A percentile compares a stretch with the other conserved stretches of the same genome.
Evolutionary conservation across 129 eudicot species (phyloP).

Genomic region (Flaveria linearis): DNA sequence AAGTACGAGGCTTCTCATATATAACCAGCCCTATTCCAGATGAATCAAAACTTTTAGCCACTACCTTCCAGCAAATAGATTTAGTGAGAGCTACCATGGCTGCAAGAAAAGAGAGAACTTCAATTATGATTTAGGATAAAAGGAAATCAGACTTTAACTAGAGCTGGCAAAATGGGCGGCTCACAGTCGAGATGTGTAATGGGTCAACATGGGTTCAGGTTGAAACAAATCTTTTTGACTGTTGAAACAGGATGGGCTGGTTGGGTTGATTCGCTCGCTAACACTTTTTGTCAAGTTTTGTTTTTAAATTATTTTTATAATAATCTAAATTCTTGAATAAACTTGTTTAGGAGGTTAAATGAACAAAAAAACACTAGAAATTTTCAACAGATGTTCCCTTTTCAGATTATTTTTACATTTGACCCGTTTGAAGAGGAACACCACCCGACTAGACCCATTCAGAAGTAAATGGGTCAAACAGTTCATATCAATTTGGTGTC

Average conservation of each 20-base stretch:
- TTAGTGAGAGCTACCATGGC: conserved; percentile 84
- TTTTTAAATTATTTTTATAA: neutral
- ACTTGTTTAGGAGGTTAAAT: neutral
- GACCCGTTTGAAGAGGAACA: conserved; percentile 1
- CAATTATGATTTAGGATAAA: neutral
- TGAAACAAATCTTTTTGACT: neutral
- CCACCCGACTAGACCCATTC: neutral
- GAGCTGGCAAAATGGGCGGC: neutral
- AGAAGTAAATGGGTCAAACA: conserved; percentile 4
- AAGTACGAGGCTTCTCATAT: conserved; percentile 82
- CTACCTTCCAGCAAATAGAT: conserved; percentile 91
- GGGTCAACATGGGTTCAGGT: neutral
- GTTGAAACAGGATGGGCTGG: neutral
- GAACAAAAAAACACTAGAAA: neutral
- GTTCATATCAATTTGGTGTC: neutral
- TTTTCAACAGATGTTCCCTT: conserved; percentile 8
- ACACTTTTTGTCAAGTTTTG: neutral
- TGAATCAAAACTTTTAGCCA: conserved; percentile 60
- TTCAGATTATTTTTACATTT: neutral
- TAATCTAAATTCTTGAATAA: neutral
- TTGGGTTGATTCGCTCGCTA: conserved; percentile 9
- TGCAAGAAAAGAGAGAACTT: conserved; percentile 45
- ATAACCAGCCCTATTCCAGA: conserved; percentile 80
- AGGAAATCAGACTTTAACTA: neutral
- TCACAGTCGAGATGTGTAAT: neutral